Conservation (phyloP, 1,139 yeast genomes). For the Taphrina deformans region DNA sequence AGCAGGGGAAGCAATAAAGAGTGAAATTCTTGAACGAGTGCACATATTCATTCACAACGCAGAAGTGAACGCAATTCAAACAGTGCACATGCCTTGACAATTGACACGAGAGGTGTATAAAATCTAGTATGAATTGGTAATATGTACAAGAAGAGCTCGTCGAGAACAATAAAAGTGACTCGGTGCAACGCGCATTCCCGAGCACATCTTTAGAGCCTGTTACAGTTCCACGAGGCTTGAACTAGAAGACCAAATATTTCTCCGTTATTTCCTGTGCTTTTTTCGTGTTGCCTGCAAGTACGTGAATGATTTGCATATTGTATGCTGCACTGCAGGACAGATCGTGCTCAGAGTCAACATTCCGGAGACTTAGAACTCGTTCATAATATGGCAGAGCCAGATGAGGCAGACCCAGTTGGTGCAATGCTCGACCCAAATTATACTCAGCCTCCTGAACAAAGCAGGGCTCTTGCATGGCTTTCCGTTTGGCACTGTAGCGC, state of each 20-base stretch:
- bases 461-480: constrained; percentile 38
- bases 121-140: too few species aligned
- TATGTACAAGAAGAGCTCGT: too few species aligned
- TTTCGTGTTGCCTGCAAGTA: constrained; percentile 67
- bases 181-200: too few species aligned
- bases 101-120: too few species aligned
- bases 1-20: too few species aligned
- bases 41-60: too few species aligned
- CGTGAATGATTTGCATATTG: constrained; percentile 72
- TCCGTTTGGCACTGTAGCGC: constrained; percentile 62
- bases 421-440: constrained; percentile 82
- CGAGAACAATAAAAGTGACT: too few species aligned
- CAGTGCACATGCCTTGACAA: too few species aligned
- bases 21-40: too few species aligned
- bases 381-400: constrained; percentile 74
- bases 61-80: too few species aligned
- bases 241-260: constrained; percentile 44
- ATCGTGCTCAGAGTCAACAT: constrained; percentile 50
- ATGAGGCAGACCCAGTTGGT: constrained; percentile 62
- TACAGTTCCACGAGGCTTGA: too few species aligned
- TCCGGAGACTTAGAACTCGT: constrained; percentile 53
- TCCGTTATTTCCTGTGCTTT: constrained; percentile 54
- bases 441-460: constrained; percentile 78
- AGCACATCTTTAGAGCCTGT: too few species aligned
- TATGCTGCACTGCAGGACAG: constrained; percentile 79